Evolutionary conservation across 495 filamentous ascomycete species (phyloP).

Genomic region (Tuber borchii): DNA sequence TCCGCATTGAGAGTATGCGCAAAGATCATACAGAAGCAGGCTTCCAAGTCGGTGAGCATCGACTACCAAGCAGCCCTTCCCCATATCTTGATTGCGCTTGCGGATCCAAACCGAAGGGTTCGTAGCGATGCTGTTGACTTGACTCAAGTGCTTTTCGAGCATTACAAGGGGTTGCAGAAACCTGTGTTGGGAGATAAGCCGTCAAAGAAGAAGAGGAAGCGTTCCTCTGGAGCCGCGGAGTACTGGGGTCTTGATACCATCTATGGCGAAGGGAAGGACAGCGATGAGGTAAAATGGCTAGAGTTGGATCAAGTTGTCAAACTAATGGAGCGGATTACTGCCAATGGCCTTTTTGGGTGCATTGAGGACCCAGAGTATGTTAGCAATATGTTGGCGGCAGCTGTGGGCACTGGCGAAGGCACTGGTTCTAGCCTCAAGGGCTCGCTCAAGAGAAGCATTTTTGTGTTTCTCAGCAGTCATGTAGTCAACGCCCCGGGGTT

Average conservation of each 20-base stretch:
- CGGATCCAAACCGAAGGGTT: slow-evolving; percentile 65
- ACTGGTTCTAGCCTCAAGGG: slow-evolving; percentile 53
- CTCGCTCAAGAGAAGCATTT: slow-evolving; percentile 55
- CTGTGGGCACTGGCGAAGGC: slow-evolving; percentile 46
- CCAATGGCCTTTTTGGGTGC: slow-evolving; percentile 73
- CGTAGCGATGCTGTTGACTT: slow-evolving; percentile 67
- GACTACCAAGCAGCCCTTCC: slow-evolving; percentile 75
- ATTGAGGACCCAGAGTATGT: slow-evolving; percentile 65
- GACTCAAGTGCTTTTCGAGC: slow-evolving; percentile 46
- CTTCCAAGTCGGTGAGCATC: slow-evolving; percentile 45
- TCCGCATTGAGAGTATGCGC: slow-evolving; percentile 60
- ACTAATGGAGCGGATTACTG: slow-evolving; percentile 57
- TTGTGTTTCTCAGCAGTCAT: slow-evolving; percentile 71
- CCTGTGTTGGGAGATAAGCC: slow-evolving; percentile 42
- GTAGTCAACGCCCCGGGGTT: slow-evolving; percentile 59
- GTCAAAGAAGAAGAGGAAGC: slow-evolving; percentile 45
- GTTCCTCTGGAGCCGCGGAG: slow-evolving; percentile 25
- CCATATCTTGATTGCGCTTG: slow-evolving; percentile 64
- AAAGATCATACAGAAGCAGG: slow-evolving; percentile 48
- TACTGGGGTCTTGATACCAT: slow-evolving; percentile 53
- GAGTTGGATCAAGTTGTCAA: slow-evolving; percentile 51
- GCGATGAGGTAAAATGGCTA: slow-evolving; percentile 55
- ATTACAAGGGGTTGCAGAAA: slow-evolving; percentile 39
- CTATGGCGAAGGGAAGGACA: slow-evolving; percentile 52
- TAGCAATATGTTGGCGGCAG: slow-evolving; percentile 53